Evolutionary conservation across 2,329 filamentous ascomycete genomes (phyloP).

Genomic region (Sporothrix pallida): DNA sequence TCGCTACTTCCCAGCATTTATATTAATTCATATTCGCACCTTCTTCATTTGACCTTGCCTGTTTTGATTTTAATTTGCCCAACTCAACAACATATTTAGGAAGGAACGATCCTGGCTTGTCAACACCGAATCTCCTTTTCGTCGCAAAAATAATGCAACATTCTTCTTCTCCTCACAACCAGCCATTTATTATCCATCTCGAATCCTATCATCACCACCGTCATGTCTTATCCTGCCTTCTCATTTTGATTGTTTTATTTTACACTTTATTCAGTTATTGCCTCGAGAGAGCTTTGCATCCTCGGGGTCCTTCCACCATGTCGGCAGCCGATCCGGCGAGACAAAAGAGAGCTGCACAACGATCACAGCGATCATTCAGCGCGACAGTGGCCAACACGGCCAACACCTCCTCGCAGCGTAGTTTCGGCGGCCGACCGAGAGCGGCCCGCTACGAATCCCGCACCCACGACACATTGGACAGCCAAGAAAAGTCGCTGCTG

Average conservation of each 20-base stretch:
- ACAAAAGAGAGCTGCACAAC: slow-evolving; percentile 17
- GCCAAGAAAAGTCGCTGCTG: slow-evolving; percentile 26
- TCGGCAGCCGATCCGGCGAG: not conserved
- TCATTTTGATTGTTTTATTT: not conserved
- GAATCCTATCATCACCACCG: not conserved
- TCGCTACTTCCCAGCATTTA: slow-evolving; percentile 11
- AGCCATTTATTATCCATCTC: not conserved
- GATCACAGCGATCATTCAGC: not conserved
- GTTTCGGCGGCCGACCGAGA: not conserved
- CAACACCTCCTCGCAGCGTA: not conserved
- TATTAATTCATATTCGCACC: not conserved
- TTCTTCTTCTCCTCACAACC: too few species aligned
- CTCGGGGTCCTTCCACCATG: not conserved
- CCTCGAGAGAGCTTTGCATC: not conserved
- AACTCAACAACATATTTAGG: not conserved
- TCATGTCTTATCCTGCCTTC: not conserved
- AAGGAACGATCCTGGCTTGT: not conserved
- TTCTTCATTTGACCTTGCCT: not conserved
- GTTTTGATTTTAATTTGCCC: not conserved
- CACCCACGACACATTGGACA: not conserved
- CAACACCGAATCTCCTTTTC: not conserved
- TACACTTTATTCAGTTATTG: not conserved
- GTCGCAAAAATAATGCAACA: not conserved
- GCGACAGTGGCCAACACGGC: not conserved
- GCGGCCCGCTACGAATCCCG: not conserved